Conservation (phyloP, 75 land plant genomes). For the Cryptomeria japonica region DNA sequence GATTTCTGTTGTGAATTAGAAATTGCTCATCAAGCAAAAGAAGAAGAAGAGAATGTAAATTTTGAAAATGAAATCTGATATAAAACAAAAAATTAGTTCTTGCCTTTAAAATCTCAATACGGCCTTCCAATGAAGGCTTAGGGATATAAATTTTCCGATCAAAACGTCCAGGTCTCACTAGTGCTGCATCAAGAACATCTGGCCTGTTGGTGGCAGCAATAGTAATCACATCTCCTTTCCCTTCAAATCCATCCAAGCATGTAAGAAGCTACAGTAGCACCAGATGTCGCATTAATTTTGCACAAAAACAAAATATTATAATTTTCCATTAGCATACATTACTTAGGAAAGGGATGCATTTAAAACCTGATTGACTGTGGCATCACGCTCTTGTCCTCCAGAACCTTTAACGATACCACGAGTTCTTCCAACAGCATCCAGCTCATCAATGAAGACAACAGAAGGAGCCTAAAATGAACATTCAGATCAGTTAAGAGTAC, state of each 20-base stretch:
- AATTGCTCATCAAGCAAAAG: no score
- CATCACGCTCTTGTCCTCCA: conserved; percentile 99
- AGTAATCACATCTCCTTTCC: conserved; percentile 96
- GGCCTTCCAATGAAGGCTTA: conserved; percentile 80
- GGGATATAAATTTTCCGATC: conserved; percentile 93
- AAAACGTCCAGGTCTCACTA: conserved; percentile 96
- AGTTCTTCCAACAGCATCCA: conserved; percentile 98
- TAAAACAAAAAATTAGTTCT: conserved; percentile 1
- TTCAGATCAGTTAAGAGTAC: not conserved
- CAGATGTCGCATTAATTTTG: not conserved
- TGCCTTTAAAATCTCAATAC: conserved; percentile 86
- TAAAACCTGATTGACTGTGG: conserved; percentile 93
- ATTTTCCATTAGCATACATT: not conserved
- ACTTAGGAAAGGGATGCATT: not conserved
- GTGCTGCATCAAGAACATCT: conserved; percentile 94
- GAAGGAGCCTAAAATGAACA: conserved; percentile 76
- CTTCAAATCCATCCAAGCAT: conserved; percentile 99
- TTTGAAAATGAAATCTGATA: not conserved
- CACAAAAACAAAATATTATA: not conserved
- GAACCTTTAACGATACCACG: conserved; percentile 93
- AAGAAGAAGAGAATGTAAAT: no score
- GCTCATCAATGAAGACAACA: conserved; percentile 96
- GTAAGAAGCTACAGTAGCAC: conserved; percentile 78
- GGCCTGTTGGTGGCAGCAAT: conserved; percentile 98
- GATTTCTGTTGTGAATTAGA: no score